Evolutionary conservation across 805 yeast species (phyloP), one percentile per base, ranked within the genome.

Genomic region (Teunomyces gatunensis): DNA sequence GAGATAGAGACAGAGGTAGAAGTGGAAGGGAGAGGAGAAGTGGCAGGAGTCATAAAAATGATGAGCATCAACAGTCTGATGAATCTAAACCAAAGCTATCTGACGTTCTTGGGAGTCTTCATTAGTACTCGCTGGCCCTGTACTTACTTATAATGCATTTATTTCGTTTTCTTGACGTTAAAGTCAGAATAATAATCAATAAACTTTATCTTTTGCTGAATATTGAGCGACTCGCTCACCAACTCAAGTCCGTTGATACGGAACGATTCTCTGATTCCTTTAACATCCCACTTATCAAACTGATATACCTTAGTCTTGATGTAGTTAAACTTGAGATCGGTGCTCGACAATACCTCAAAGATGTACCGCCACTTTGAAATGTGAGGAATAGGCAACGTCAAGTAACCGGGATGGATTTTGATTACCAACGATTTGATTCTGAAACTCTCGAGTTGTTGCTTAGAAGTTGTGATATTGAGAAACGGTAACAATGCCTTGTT

Each of bases 401-500:
- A 51, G 27, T 60, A 57, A 4, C 55, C 49, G 0, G 82, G 82
- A 23, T 59, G 56, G 13, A 64, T 50, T 47, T 72, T 74, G 44
- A 75, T 46, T 39, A 74, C 67, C 33, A 75, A 44, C 0, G 75
- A 64, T 47, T 70, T 74, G 48, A 65, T 52, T 7, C 54, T 55
- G 35, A 45, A 48, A 20, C 45, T 39, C 9, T 50, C 45, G 30
- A 69, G 60, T 3, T 59, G 48, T 4, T 49, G 42, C 30, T 37
- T 42, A 10, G 42, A 29, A 5, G 41, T 36, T 4, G 36, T 35
- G 18, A 46, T 46, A 5, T 39, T 34, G 6, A 70, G 68, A 47
- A 87, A 78, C 3, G 89, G 81, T 51, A 91, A 72, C 1, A 91
- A 60, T 0, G 90, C 83, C 51, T 83, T 83, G 44, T 95, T 94